Evolutionary conservation across 2,329 filamentous ascomycete species (phyloP).

Genomic region (Aspergillus luchuensis): DNA sequence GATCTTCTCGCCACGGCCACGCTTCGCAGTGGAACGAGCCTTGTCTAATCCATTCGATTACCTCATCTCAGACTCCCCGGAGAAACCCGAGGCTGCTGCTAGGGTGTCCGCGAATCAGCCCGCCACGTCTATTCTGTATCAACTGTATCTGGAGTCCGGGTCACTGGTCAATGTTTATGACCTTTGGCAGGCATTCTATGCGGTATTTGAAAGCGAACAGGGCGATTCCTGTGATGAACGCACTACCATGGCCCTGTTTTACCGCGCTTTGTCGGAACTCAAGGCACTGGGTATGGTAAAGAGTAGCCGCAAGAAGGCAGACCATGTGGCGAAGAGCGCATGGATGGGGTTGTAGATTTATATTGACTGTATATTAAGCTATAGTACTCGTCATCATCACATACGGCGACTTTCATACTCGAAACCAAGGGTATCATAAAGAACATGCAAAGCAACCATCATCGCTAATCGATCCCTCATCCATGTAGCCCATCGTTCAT

Average conservation of each 20-base stretch:
- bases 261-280: constrained; percentile 80
- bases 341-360: constrained; percentile 65
- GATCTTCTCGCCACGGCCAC: constrained; percentile 59
- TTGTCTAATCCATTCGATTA: constrained; percentile 63
- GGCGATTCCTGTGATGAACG: constrained; percentile 34
- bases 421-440: constrained; percentile 35
- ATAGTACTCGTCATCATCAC: not conserved
- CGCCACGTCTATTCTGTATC: constrained; percentile 61
- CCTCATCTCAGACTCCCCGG: constrained; percentile 52
- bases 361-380: constrained; percentile 13
- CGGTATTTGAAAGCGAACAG: constrained; percentile 49
- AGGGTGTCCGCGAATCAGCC: constrained; percentile 57
- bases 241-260: constrained; percentile 70
- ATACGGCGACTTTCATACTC: constrained; percentile 2
- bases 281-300: constrained; percentile 85
- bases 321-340: constrained; percentile 82
- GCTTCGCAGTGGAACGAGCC: constrained; percentile 62
- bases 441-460: constrained; percentile 8
- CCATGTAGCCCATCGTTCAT: constrained; percentile 23
- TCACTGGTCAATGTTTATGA: constrained; percentile 63
- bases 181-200: constrained; percentile 63
- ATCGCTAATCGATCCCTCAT: not conserved
- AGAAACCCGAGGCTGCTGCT: constrained; percentile 23
- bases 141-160: constrained; percentile 65
- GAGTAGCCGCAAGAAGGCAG: constrained; percentile 83